Percentiles rank a stretch among this genome's conserved stretches.
These are phyloP conservation scores for Mortierella sp. DNA, from an alignment of 371 early-diverging fungal species.

Conservation along the genomic window DNA sequence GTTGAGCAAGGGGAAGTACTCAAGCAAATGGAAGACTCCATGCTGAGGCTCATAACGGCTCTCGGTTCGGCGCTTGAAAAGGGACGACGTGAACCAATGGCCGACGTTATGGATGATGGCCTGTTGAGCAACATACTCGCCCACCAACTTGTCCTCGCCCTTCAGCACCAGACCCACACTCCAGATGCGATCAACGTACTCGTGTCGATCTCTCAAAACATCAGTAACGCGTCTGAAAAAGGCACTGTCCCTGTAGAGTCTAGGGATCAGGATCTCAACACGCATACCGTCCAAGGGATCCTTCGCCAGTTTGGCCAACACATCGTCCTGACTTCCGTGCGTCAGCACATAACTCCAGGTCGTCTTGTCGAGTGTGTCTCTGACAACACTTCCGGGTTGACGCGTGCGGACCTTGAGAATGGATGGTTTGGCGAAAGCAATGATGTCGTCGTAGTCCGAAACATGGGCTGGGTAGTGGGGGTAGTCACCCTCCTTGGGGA, in stretches of 20 bases:
- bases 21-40: constrained; percentile 47
- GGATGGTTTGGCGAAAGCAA: constrained; percentile 34
- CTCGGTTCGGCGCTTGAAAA: constrained; percentile 41
- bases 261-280: constrained; percentile 36
- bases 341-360: constrained; percentile 36
- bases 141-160: constrained; percentile 13
- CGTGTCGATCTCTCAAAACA: constrained; percentile 34
- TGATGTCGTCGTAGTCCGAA: constrained; percentile 48
- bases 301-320: constrained; percentile 44
- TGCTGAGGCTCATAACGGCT: background rate
- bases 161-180: constrained; percentile 38
- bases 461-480: constrained; percentile 62
- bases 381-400: background rate
- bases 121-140: constrained; percentile 50
- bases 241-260: constrained; percentile 21
- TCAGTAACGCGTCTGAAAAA: constrained; percentile 35
- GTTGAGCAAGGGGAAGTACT: constrained; percentile 68
- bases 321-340: constrained; percentile 30
- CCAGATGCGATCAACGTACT: constrained; percentile 47
- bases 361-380: constrained; percentile 17
- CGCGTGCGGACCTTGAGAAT: constrained; percentile 29
- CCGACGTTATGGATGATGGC: constrained; percentile 40
- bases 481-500: constrained; percentile 64
- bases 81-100: constrained; percentile 59
- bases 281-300: constrained; percentile 31